Base-by-base conservation (phyloP, 208 protist species). In the Angomonas ambiguus region DNA sequence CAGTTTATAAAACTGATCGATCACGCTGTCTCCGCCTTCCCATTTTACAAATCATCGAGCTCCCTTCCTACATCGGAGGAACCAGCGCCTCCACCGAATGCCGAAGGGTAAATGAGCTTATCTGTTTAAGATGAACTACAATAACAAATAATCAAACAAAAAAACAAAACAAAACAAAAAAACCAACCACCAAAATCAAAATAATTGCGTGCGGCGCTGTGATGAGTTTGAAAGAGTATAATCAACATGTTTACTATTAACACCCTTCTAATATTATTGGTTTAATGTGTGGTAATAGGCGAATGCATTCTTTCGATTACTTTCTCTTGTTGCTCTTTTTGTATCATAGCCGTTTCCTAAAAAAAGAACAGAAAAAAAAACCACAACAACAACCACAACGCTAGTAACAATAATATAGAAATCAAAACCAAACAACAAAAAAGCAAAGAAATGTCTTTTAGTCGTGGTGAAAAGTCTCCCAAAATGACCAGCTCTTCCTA, bases 11-110 rank as follows among this genome's bases (percentile, higher is more conserved):
- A 24, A 8, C 66, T 62, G 6, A 88, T 82, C 18, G 69, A 53
- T 8, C 61, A 66, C 49, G 64, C 83, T 16, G 42, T 93, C 25
- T 65, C 71, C 22, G 72, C 80, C 0, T 90, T 90, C 72, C 69
- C 82, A 18, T 90, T 89, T 67, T 58, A 4, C 64, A 87, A 35
- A 28, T 92, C 13, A n/a, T n/a, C n/a, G n/a, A n/a, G n/a, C n/a
- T n/a, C n/a, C n/a, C n/a, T n/a, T n/a, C n/a, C n/a, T n/a, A n/a
- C n/a, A n/a, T n/a, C n/a, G n/a, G n/a, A n/a, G n/a, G n/a, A n/a
- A n/a, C n/a, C n/a, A n/a, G n/a, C n/a, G n/a, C n/a, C n/a, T n/a
- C n/a, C n/a, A n/a, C n/a, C n/a, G n/a, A n/a, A n/a, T n/a, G n/a
- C n/a, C n/a, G n/a, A n/a, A n/a, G n/a, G n/a, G n/a, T n/a, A n/a